These are phyloP conservation scores for Podospora conica DNA, from an alignment of 495 filamentous ascomycete genomes.

Conservation along the genomic window DNA sequence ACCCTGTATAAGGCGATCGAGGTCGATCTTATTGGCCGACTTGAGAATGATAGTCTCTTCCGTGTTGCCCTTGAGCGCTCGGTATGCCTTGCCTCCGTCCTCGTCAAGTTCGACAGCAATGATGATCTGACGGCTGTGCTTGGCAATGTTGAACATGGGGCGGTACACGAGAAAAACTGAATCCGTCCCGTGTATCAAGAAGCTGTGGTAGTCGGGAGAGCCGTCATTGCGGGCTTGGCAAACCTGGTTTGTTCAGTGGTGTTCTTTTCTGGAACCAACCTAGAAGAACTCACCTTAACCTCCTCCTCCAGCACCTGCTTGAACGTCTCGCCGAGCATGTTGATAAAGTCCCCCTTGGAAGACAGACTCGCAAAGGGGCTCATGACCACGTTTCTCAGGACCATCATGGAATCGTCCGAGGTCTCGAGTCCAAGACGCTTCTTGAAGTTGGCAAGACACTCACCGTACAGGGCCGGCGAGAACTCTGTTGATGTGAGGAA, in stretches of 20 bases:
- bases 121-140: conserved; percentile 18
- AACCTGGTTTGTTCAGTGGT: background rate
- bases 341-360: conserved; percentile 6
- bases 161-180: conserved; percentile 8
- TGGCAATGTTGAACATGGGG: conserved; percentile 20
- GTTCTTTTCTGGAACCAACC: no score
- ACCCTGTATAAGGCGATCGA: background rate
- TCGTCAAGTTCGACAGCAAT: conserved; percentile 5
- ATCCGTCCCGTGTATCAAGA: conserved; percentile 6
- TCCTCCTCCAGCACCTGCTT: conserved; percentile 9
- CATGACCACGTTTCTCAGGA: conserved; percentile 17
- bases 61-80: conserved; percentile 8
- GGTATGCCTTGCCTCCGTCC: background rate
- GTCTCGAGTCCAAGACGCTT: conserved; percentile 8
- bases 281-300: conserved; percentile 6
- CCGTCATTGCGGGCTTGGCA: conserved; percentile 11
- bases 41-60: conserved; percentile 13
- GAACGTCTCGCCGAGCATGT: conserved; percentile 12
- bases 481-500: conserved; percentile 44
- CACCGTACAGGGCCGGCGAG: conserved; percentile 32
- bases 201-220: conserved; percentile 17
- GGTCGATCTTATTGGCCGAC: conserved; percentile 13
- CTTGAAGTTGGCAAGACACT: conserved; percentile 23
- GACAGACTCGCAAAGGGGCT: conserved; percentile 10
- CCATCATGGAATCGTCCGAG: conserved; percentile 10